These are phyloP conservation scores for Lyophyllum decastes DNA, from an alignment of 768 basidiomycete species.

Conservation along the genomic window DNA sequence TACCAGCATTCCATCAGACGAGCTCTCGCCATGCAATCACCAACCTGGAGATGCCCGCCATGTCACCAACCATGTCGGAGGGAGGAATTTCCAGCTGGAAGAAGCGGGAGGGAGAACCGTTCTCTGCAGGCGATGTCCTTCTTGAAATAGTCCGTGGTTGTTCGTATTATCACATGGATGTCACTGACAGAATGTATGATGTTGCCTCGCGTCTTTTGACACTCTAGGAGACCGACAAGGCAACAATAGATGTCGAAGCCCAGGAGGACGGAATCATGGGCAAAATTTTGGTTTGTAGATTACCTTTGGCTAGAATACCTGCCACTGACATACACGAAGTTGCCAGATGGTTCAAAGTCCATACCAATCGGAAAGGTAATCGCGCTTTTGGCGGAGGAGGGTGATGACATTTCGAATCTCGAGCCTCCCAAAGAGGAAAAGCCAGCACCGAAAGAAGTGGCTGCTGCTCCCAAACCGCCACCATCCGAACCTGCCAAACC, in stretches of 20 bases:
- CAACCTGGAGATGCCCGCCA: conserved; percentile 89
- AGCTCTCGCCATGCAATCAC: conserved; percentile 60
- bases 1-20: conserved; percentile 56
- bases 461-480: conserved; percentile 28
- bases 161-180: neutral
- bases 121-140: conserved; percentile 79
- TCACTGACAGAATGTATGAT: neutral
- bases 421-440: conserved; percentile 57
- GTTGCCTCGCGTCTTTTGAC: conserved; percentile 9
- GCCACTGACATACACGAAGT: conserved; percentile 36
- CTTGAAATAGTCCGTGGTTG: conserved; percentile 76
- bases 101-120: conserved; percentile 80
- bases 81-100: conserved; percentile 93
- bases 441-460: conserved; percentile 26
- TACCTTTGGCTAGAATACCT: neutral
- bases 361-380: conserved; percentile 88
- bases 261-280: conserved; percentile 95
- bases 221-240: conserved; percentile 86
- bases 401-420: conserved; percentile 90
- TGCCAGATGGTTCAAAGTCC: conserved; percentile 78
- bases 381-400: conserved; percentile 92
- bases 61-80: conserved; percentile 97
- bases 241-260: conserved; percentile 98
- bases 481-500: conserved; percentile 30
- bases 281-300: conserved; percentile 78